Evolutionary conservation across 2,329 filamentous ascomycete species (phyloP), one percentile per base, ranked within the genome.

Genomic region (Aquanectria penicillioides): DNA sequence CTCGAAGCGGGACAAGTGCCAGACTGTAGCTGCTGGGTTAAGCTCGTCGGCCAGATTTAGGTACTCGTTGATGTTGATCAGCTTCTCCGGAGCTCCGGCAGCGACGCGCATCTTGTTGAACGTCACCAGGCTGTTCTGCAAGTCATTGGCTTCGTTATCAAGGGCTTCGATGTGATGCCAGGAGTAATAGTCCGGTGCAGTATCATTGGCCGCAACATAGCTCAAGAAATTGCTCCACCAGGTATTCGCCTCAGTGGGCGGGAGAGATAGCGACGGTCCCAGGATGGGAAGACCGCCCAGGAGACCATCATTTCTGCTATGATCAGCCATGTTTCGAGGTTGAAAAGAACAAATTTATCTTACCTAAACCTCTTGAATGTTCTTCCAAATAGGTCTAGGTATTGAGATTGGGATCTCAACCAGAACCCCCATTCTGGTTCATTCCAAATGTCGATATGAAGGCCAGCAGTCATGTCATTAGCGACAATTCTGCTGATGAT

Each of bases 401-500:
- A 46, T 13, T 22, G 41, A n/a, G 17, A 6, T 18, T 46, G 28
- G 17, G 41, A 31, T 22, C 41, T 26, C 11, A 33, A 17, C 41
- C 41, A 46, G 17, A 46, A 46, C 3, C 41, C 41, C 41, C 41
- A 46, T 13, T 46, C 41, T 4, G 41, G 26, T 18, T 46, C 41
- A 31, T 46, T 46, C 41, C 41, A 46, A 13, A 46, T 46, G 13
- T 46, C 41, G 13, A 46, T 46, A 12, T 46, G 41, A 20, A 46
- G 41, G 13, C 41, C 26, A 5, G 26, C 9, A n/a, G 12, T 11
- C 41, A 46, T 46, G 17, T 31, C 17, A 18, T 46, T 46, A 2
- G 28, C 17, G 5, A 46, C 41, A 22, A 46, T 46, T 46, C 41
- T 46, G 26, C 20, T 18, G 18, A 46, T 31, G 12, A 46, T 13